phyloP scores from a whole-genome alignment of 2,329 filamentous ascomycete genomes.

The Talaromyces sp. region DNA sequence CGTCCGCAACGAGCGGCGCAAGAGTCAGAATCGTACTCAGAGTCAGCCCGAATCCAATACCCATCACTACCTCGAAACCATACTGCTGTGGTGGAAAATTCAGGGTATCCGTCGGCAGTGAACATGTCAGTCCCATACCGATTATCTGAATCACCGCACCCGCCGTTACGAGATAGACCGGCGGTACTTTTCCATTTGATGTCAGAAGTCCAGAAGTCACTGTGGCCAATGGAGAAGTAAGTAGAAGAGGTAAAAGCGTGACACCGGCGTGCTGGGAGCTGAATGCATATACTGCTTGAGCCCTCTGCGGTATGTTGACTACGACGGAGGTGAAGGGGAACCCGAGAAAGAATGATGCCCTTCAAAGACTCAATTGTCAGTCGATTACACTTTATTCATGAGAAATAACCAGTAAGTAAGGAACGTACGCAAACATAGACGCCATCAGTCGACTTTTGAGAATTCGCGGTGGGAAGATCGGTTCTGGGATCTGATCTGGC shows the following conservation, averaged over 20 bases:
- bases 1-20: constrained; percentile 32
- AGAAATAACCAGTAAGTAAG: too few relatives aligned
- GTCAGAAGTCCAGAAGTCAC: constrained; percentile 31
- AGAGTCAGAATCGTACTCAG: constrained; percentile 34
- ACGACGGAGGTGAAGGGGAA: constrained; percentile 16
- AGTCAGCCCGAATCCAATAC: constrained; percentile 39
- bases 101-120: constrained; percentile 22
- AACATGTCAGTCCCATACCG: constrained; percentile 36
- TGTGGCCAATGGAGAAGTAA: constrained; percentile 30
- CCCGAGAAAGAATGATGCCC: constrained; percentile 29
- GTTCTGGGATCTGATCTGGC: constrained; percentile 27
- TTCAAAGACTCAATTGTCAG: neutral
- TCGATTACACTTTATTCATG: too few relatives aligned
- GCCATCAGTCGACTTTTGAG: constrained; percentile 33
- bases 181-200: constrained; percentile 30
- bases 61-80: constrained; percentile 39
- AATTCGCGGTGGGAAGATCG: constrained; percentile 39
- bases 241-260: constrained; percentile 35
- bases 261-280: constrained; percentile 35
- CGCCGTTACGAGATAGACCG: constrained; percentile 31
- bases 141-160: constrained; percentile 33
- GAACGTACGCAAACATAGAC: constrained; percentile 36
- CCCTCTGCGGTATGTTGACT: constrained; percentile 40
- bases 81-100: constrained; percentile 28
- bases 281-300: constrained; percentile 36